Evolutionary conservation across 2,329 filamentous ascomycete species (phyloP), one percentile per base, ranked within the genome.

Genomic region (Torrubiella hemipterigena): DNA sequence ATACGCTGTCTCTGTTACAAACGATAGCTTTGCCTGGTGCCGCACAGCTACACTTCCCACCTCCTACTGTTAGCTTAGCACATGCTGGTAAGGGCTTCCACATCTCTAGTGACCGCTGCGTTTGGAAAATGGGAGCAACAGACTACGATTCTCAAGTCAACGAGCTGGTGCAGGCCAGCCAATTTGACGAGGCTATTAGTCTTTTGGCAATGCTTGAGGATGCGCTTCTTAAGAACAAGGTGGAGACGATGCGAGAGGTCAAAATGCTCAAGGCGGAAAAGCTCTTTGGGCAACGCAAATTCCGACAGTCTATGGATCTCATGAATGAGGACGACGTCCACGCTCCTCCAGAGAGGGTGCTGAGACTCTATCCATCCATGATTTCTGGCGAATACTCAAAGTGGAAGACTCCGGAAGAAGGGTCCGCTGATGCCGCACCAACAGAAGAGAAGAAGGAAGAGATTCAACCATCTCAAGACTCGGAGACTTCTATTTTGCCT

Each of bases 61-160:
- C 93, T 30, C 87, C 89, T 0, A 93, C 85, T 14, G 81, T 89
- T 40, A 94, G 89, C 48, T 64, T 98, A n/a, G 84, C 89, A 0
- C 91, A 98, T 57, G 87, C 86, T 1, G 91, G 84, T 4, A 98
- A 98, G 52, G 89, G 87, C 0, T 98, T 98, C 45, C 71, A 96
- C 36, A 86, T 96, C 31, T 80, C 81, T 14, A 95, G 89, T 49
- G 91, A 96, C 34, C 71, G 91, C 27, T 81, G 72, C 20, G 82
- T 98, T 22, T 98, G 91, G 91, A 81, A 91, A 44, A 96, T 98
- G 91, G 83, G 78, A 40, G 82, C 89, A 4, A 76, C 87, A 22
- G 81, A 87, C 42, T 98, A 98, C 49, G 84, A 94, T 51, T 76
- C 77, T 3, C 91, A 98, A 50, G 75, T 96, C 15, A 73, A 86